phyloP scores from a whole-genome alignment of 1,139 yeast genomes.

The Geotrichum histeridarum region DNA sequence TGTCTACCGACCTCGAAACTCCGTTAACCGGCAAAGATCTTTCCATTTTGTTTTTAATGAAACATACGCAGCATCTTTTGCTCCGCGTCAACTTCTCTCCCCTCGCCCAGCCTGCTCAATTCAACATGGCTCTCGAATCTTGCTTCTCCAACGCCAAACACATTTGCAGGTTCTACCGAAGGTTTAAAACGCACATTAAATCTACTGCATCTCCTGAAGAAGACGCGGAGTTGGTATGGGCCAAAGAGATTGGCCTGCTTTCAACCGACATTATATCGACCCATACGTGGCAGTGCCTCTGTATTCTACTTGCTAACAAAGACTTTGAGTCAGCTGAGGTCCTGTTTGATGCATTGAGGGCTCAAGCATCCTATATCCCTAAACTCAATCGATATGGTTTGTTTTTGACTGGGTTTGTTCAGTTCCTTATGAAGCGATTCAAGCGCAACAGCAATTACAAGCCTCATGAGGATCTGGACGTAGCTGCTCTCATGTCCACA shows the following conservation, averaged over 20 bases:
- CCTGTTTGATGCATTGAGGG: slow-evolving; percentile 4
- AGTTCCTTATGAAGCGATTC: neutral
- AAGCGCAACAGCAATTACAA: slow-evolving; percentile 13
- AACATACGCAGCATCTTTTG: slow-evolving; percentile 16
- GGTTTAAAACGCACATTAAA: slow-evolving; percentile 1
- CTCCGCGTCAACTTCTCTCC: slow-evolving; percentile 18
- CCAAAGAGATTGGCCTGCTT: neutral
- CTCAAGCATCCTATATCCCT: neutral
- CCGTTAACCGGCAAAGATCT: slow-evolving; percentile 8
- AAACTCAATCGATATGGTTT: slow-evolving; percentile 8
- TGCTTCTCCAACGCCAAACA: slow-evolving; percentile 17
- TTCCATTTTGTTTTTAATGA: slow-evolving; percentile 12
- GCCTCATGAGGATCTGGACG: slow-evolving; percentile 27
- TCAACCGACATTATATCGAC: slow-evolving; percentile 9
- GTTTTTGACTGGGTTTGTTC: slow-evolving; percentile 17
- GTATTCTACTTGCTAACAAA: slow-evolving; percentile 22
- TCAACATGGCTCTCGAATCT: slow-evolving; percentile 7
- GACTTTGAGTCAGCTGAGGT: slow-evolving; percentile 16
- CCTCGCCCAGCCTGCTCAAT: slow-evolving; percentile 13
- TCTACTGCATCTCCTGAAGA: neutral
- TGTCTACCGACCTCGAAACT: slow-evolving; percentile 8
- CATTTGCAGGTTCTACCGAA: slow-evolving; percentile 2
- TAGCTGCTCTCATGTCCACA: slow-evolving; percentile 28
- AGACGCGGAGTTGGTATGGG: slow-evolving; percentile 1
- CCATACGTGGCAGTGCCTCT: slow-evolving; percentile 25